Evolutionary conservation across 73 alveolate genomes (phyloP).

Genomic region (Paramecium tetraurelia): DNA sequence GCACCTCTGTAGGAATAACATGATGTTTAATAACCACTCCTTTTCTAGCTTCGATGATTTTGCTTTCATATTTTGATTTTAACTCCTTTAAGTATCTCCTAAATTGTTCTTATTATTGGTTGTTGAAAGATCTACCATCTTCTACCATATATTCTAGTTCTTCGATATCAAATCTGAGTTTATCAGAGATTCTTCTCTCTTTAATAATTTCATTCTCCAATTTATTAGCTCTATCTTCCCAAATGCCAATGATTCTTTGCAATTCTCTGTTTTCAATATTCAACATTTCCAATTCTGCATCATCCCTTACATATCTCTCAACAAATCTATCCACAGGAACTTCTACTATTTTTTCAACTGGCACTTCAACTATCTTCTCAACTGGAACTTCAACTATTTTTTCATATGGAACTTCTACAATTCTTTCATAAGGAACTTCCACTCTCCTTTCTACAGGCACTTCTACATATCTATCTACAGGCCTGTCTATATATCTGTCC

Average conservation of each 20-base stretch:
- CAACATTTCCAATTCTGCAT: neutral
- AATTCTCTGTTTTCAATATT: neutral
- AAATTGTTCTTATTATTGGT: neutral
- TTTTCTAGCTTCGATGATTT: neutral
- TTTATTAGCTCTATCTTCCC: conserved; percentile 38
- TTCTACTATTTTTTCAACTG: conserved; percentile 25
- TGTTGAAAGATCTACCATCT: neutral
- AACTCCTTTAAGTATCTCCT: neutral
- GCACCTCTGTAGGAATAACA: neutral
- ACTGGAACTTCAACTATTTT: neutral
- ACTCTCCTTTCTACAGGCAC: neutral
- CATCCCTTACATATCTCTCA: conserved; percentile 31
- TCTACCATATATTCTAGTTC: neutral
- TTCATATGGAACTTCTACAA: conserved; percentile 19
- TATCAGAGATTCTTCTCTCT: conserved; percentile 13
- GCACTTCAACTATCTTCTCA: conserved; percentile 14
- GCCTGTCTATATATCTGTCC: neutral
- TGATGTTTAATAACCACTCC: neutral
- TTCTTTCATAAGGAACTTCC: conserved; percentile 7
- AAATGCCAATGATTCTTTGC: neutral
- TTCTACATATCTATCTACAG: neutral
- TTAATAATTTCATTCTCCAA: neutral
- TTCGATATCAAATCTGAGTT: neutral
- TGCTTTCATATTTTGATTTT: neutral
- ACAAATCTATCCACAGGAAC: neutral